These are phyloP conservation scores for Henningerozyma blattae DNA, from an alignment of 805 yeast species.

Conservation along the genomic window DNA sequence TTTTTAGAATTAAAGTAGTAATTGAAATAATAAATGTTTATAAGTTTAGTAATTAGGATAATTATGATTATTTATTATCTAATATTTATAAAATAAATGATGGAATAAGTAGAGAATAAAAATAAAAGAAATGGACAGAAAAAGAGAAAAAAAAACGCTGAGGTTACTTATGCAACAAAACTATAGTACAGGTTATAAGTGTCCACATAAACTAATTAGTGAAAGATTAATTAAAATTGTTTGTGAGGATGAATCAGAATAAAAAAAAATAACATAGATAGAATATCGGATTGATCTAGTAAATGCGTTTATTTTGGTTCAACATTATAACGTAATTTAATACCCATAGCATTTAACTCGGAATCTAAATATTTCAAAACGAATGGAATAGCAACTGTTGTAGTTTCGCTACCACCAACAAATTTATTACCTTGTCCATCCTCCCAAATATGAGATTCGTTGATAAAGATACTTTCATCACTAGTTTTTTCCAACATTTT, in stretches of 20 bases:
- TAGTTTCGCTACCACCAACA: conserved; percentile 87
- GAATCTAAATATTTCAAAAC: conserved; percentile 91
- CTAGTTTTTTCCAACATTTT: conserved; percentile 26
- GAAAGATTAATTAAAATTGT: too few species aligned
- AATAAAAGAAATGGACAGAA: too few species aligned
- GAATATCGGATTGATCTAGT: neutral
- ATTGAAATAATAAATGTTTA: too few species aligned
- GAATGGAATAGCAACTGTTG: conserved; percentile 93
- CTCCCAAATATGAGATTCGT: conserved; percentile 82
- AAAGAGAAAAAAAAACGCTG: too few species aligned
- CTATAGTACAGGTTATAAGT: neutral
- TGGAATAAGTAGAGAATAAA: neutral
- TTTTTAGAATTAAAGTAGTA: too few species aligned
- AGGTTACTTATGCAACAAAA: neutral
- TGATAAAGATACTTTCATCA: conserved; percentile 32
- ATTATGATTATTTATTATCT: too few species aligned
- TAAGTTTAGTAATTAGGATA: too few species aligned
- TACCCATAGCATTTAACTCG: conserved; percentile 96
- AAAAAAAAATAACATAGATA: too few species aligned
- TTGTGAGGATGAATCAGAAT: too few species aligned
- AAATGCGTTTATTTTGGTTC: conserved; percentile 36
- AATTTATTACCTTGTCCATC: conserved; percentile 91
- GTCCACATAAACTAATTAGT: too few species aligned
- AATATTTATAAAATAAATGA: too few species aligned
- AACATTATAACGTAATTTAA: conserved; percentile 80